Evolutionary conservation across 176 grass and related monocot species (phyloP).

Genomic region (Tillandsia leiboldiana): DNA sequence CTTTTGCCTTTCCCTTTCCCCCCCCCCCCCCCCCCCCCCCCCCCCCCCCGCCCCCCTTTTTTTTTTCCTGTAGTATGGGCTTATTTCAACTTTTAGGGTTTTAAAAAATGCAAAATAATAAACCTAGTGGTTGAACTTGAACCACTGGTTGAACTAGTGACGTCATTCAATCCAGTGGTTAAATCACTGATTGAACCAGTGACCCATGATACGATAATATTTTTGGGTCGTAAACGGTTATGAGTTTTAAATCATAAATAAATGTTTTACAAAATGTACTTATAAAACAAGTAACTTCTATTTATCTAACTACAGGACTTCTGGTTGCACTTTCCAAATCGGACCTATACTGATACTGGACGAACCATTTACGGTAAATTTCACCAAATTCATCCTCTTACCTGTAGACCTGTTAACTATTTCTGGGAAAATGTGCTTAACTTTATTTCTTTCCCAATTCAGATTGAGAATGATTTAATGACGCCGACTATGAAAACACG

Average conservation of each 20-base stretch:
- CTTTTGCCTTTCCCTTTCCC: not conserved
- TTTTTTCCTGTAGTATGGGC: not conserved
- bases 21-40: too few species aligned
- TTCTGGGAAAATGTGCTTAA: not conserved
- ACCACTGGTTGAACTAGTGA: too few species aligned
- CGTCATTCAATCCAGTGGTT: too few species aligned
- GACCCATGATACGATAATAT: too few species aligned
- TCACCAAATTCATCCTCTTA: not conserved
- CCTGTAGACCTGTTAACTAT: not conserved
- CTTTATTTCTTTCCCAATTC: conserved; percentile 3
- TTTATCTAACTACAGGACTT: conserved; percentile 37
- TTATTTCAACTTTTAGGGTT: not conserved
- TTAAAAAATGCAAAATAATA: not conserved
- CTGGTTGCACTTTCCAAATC: conserved; percentile 51
- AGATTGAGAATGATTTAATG: conserved; percentile 91
- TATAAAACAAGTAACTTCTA: conserved; percentile 4
- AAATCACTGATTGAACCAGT: too few species aligned
- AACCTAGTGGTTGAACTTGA: not conserved
- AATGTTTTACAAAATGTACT: too few species aligned
- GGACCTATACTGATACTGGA: conserved; percentile 63
- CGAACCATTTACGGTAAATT: conserved; percentile 67
- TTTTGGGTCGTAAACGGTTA: too few species aligned
- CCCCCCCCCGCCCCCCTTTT: not conserved
- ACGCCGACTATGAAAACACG: conserved; percentile 91
- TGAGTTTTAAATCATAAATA: too few species aligned